Percentiles rank a stretch among this genome's conserved stretches.
These are phyloP conservation scores for Talaromyces stipitatus DNA, from an alignment of 495 filamentous ascomycete genomes.

Conservation along the genomic window DNA sequence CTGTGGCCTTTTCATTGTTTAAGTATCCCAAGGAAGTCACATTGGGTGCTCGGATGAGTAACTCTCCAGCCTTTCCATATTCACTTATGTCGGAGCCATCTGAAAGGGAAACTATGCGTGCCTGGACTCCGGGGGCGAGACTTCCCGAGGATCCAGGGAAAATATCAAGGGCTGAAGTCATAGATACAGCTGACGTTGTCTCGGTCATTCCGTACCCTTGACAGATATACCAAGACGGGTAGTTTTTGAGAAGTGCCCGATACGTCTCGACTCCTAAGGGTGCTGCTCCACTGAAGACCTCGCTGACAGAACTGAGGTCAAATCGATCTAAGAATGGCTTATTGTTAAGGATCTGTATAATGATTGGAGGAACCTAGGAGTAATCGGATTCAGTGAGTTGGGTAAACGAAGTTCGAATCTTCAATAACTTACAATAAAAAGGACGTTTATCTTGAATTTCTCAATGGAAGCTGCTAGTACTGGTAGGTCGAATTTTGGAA, in stretches of 20 bases:
- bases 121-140: constrained; percentile 57
- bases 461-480: constrained; percentile 58
- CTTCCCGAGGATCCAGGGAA: constrained; percentile 65
- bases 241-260: constrained; percentile 52
- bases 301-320: constrained; percentile 63
- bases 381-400: too few relatives aligned
- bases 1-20: constrained; percentile 73
- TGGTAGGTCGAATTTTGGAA: constrained; percentile 76
- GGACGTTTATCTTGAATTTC: constrained; percentile 58
- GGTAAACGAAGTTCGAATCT: too few relatives aligned
- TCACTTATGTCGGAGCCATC: constrained; percentile 70
- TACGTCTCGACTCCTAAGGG: constrained; percentile 74
- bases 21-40: constrained; percentile 79
- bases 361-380: constrained; percentile 84
- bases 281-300: constrained; percentile 74
- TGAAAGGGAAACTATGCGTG: constrained; percentile 63
- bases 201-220: constrained; percentile 91
- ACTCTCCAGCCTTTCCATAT: constrained; percentile 73
- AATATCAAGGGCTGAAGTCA: constrained; percentile 59
- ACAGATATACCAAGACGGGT: constrained; percentile 57
- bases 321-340: constrained; percentile 54
- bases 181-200: constrained; percentile 63
- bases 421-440: too few relatives aligned
- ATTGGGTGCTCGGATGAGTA: constrained; percentile 66
- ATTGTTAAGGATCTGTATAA: constrained; percentile 71